These are phyloP conservation scores for Ploettnerulaceae sp. DNA, from an alignment of 2,329 filamentous ascomycete genomes.

Conservation along the genomic window DNA sequence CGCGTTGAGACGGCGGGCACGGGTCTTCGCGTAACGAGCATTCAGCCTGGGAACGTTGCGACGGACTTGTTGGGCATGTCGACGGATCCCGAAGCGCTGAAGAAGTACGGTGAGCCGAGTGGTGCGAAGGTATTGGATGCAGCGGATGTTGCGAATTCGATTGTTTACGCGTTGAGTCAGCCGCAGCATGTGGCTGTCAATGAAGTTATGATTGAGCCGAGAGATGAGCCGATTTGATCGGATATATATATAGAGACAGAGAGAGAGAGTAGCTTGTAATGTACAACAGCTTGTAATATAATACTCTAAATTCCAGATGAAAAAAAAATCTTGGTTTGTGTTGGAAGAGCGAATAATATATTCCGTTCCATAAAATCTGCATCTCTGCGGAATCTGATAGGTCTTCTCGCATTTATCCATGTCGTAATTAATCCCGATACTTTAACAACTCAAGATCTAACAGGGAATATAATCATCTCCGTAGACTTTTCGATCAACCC, in stretches of 20 bases:
- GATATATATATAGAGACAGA: not conserved
- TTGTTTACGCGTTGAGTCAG: slow-evolving; percentile 70
- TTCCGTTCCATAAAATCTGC: too few species aligned
- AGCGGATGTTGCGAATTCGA: slow-evolving; percentile 66
- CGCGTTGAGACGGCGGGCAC: slow-evolving; percentile 71
- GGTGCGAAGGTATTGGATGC: slow-evolving; percentile 72
- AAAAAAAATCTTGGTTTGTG: too few species aligned
- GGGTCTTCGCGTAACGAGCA: slow-evolving; percentile 65
- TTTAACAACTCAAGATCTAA: too few species aligned
- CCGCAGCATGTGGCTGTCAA: slow-evolving; percentile 74
- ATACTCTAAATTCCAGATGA: too few species aligned
- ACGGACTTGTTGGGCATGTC: slow-evolving; percentile 72
- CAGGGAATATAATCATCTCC: too few species aligned
- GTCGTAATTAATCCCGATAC: too few species aligned
- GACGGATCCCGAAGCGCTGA: slow-evolving; percentile 69
- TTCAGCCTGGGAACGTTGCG: slow-evolving; percentile 73
- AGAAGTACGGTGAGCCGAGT: slow-evolving; percentile 71
- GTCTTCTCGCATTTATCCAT: too few species aligned
- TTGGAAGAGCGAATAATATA: too few species aligned
- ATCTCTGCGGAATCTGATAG: too few species aligned
- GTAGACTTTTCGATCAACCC: too few species aligned
- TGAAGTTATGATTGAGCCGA: slow-evolving; percentile 72
- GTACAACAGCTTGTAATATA: too few species aligned
- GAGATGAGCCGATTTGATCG: slow-evolving; percentile 65
- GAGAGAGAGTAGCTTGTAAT: not conserved